Conservation (phyloP, 2,329 filamentous ascomycete genomes). For the Ophiosphaerella korrae region DNA sequence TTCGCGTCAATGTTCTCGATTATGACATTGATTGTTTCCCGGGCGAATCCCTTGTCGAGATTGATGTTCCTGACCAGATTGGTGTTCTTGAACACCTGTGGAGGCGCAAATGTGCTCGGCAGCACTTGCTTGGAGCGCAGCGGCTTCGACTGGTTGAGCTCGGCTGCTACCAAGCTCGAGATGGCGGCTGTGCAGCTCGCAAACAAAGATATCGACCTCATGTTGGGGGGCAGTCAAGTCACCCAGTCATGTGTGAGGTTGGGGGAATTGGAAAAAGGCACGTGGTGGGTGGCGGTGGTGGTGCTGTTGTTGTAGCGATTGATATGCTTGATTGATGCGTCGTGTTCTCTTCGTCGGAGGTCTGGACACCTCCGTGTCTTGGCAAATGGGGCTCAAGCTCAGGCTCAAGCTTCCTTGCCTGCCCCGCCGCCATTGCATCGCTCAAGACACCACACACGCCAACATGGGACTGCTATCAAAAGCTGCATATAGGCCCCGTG, state of each 20-base stretch:
- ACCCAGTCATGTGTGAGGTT: slow-evolving; percentile 41
- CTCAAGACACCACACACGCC: slow-evolving; percentile 6
- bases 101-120: slow-evolving; percentile 71
- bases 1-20: slow-evolving; percentile 83
- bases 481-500: slow-evolving; percentile 22
- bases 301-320: slow-evolving; percentile 5
- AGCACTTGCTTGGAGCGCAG: slow-evolving; percentile 58
- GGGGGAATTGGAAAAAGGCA: slow-evolving; percentile 4
- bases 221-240: slow-evolving; percentile 38
- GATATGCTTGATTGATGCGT: slow-evolving; percentile 38
- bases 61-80: slow-evolving; percentile 91
- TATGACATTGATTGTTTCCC: slow-evolving; percentile 91
- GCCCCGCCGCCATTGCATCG: not conserved
- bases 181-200: slow-evolving; percentile 58
- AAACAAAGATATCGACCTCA: slow-evolving; percentile 47
- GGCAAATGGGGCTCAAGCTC: slow-evolving; percentile 16
- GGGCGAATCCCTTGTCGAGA: slow-evolving; percentile 87
- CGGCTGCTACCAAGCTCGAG: slow-evolving; percentile 63
- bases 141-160: slow-evolving; percentile 65
- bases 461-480: slow-evolving; percentile 33
- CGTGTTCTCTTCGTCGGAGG: slow-evolving; percentile 46
- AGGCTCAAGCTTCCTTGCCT: slow-evolving; percentile 17
- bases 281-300: slow-evolving; percentile 15
- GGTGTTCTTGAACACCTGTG: slow-evolving; percentile 89
- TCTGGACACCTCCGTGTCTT: slow-evolving; percentile 24